Percentiles rank a stretch among this genome's conserved stretches.
Conservation (phyloP, 108 stramenopile genomes). For the Skeletonema tropicum region DNA sequence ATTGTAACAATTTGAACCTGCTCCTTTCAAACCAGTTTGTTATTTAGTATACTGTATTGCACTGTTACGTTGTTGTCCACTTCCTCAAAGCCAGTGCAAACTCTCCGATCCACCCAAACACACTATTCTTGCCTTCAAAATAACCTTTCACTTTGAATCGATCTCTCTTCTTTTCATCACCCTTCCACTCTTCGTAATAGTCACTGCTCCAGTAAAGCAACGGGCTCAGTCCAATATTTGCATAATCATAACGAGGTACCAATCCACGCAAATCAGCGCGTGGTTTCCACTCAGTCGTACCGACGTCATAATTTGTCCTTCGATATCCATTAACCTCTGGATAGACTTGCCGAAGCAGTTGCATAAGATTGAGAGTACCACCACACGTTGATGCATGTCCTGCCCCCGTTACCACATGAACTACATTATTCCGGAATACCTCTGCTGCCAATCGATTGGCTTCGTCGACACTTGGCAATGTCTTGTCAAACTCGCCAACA, state of each 20-base stretch:
- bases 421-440: constrained; percentile 41
- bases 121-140: constrained; percentile 27
- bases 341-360: constrained; percentile 63
- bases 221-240: constrained; percentile 73
- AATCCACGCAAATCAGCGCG: constrained; percentile 56
- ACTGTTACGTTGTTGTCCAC: background rate
- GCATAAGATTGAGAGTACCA: constrained; percentile 69
- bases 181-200: constrained; percentile 33
- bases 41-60: too few species aligned
- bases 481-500: constrained; percentile 80
- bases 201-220: constrained; percentile 72
- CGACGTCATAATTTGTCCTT: background rate
- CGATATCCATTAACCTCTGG: constrained; percentile 39
- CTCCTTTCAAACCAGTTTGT: background rate
- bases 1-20: background rate
- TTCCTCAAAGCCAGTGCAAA: background rate
- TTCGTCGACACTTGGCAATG: constrained; percentile 79
- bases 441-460: constrained; percentile 62
- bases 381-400: constrained; percentile 90
- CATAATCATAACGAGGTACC: constrained; percentile 73
- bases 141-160: constrained; percentile 8
- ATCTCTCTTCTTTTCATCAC: background rate
- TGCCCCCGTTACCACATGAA: constrained; percentile 78
- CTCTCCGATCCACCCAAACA: background rate
- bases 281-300: constrained; percentile 1